phyloP scores from a whole-genome alignment of 495 filamentous ascomycete species.

The Haplographium delicatum region DNA sequence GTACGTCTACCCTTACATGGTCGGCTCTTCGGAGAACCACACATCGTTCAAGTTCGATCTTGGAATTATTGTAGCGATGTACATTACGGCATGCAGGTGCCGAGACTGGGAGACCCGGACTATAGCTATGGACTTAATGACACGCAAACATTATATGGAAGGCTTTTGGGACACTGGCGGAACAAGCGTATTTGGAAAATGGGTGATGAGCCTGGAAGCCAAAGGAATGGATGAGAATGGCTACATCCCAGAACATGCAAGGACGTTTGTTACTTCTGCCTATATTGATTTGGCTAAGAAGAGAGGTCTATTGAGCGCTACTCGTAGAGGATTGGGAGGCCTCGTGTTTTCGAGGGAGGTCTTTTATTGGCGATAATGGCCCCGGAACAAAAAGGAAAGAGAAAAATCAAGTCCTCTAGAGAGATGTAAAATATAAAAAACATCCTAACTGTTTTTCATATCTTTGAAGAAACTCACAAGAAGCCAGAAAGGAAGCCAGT shows the following conservation, averaged over 20 bases:
- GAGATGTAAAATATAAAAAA: no score
- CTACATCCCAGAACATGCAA: slow-evolving; percentile 4
- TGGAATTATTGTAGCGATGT: slow-evolving; percentile 34
- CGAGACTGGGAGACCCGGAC: neutral
- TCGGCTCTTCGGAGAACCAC: neutral
- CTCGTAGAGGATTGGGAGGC: neutral
- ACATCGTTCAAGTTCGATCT: slow-evolving; percentile 27
- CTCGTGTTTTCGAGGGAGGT: neutral
- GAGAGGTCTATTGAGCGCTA: neutral
- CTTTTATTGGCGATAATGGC: neutral
- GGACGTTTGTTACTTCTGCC: neutral
- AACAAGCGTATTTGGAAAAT: neutral
- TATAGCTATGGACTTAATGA: slow-evolving; percentile 2
- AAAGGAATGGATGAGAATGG: slow-evolving; percentile 1
- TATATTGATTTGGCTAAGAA: slow-evolving; percentile 1
- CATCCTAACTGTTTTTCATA: no score
- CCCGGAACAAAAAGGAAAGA: neutral
- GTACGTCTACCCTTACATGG: neutral
- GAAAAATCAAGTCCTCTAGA: no score
- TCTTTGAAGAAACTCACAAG: no score
- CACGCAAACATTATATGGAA: slow-evolving; percentile 28
- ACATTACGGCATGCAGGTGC: slow-evolving; percentile 7
- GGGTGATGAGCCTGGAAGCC: slow-evolving; percentile 1
- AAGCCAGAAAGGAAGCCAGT: no score
- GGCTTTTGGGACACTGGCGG: slow-evolving; percentile 34